phyloP scores from a whole-genome alignment of 208 protist genomes.

The Trypanosoma rangeli region DNA sequence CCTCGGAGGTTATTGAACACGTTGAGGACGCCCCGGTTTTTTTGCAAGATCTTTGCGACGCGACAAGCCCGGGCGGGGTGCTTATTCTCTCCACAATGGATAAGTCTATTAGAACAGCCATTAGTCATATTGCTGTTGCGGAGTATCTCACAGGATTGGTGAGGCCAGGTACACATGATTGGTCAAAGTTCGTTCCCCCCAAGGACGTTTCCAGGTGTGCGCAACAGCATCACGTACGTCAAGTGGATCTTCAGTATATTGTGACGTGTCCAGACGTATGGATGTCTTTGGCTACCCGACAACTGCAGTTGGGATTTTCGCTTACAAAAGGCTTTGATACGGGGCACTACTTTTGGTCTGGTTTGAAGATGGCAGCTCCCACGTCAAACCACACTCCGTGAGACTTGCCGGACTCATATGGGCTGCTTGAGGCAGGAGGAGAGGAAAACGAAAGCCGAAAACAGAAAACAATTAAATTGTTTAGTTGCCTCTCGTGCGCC shows the following conservation, averaged over 20 bases:
- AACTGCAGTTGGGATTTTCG: slow-evolving; percentile 69
- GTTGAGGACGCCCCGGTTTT: slow-evolving; percentile 87
- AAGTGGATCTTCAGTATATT: slow-evolving; percentile 74
- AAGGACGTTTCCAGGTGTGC: slow-evolving; percentile 62
- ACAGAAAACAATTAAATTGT: not conserved
- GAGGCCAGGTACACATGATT: slow-evolving; percentile 89
- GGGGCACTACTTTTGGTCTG: slow-evolving; percentile 86
- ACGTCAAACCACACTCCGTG: not conserved
- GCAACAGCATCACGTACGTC: slow-evolving; percentile 44
- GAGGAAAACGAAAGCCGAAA: not conserved
- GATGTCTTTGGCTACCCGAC: slow-evolving; percentile 47
- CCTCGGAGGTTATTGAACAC: slow-evolving; percentile 94
- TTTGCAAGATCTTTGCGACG: slow-evolving; percentile 66
- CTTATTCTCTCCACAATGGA: slow-evolving; percentile 94
- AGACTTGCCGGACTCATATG: not conserved
- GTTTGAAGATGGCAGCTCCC: slow-evolving; percentile 40
- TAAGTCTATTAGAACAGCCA: slow-evolving; percentile 71
- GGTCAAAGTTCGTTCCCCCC: slow-evolving; percentile 89
- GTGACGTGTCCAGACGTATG: slow-evolving; percentile 64
- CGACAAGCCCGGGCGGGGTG: slow-evolving; percentile 85
- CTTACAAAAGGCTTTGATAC: slow-evolving; percentile 63
- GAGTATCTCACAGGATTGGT: slow-evolving; percentile 88
- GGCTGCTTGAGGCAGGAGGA: not conserved
- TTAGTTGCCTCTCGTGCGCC: not conserved
- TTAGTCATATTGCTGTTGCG: slow-evolving; percentile 78